phyloP scores from a whole-genome alignment of 106 monocot species.

The Acanthochlamys bracteata region DNA sequence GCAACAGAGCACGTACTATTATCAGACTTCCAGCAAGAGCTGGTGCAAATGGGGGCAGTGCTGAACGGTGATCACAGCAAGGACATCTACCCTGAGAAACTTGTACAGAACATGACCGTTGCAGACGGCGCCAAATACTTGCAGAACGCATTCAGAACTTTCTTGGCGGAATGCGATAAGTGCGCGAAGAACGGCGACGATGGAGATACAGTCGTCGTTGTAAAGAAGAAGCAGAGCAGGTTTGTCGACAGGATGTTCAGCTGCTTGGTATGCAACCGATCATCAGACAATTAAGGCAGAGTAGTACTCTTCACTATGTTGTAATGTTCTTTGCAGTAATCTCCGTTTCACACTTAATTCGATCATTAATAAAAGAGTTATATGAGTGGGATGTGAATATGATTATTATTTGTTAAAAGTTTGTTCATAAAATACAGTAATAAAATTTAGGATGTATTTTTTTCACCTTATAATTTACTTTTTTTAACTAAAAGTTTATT shows the following conservation, averaged over 20 bases:
- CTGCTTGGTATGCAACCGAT: conserved; percentile 38
- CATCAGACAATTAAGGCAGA: no score
- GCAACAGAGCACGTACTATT: conserved; percentile 29
- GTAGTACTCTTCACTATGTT: no score
- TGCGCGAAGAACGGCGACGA: conserved; percentile 38
- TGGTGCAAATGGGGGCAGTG: conserved; percentile 64
- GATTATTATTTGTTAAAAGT: no score
- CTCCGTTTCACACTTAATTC: no score
- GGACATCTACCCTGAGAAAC: conserved; percentile 37
- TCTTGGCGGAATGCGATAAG: conserved; percentile 36
- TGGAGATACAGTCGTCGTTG: conserved; percentile 33
- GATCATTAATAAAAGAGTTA: no score
- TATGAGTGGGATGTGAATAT: no score
- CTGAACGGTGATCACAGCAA: conserved; percentile 64
- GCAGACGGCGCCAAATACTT: conserved; percentile 48
- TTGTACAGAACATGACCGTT: conserved; percentile 68
- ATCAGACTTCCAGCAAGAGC: conserved; percentile 62
- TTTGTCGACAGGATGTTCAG: conserved; percentile 21
- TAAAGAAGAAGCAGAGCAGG: conserved; percentile 19
- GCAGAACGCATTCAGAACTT: conserved; percentile 37
- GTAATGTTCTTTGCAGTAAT: no score
- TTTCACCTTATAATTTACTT: no score
- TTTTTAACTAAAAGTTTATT: no score
- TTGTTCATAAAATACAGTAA: no score
- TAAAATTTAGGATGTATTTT: no score